phyloP scores from a whole-genome alignment of 345 rosid species.

The Rhodomyrtus tomentosa region DNA sequence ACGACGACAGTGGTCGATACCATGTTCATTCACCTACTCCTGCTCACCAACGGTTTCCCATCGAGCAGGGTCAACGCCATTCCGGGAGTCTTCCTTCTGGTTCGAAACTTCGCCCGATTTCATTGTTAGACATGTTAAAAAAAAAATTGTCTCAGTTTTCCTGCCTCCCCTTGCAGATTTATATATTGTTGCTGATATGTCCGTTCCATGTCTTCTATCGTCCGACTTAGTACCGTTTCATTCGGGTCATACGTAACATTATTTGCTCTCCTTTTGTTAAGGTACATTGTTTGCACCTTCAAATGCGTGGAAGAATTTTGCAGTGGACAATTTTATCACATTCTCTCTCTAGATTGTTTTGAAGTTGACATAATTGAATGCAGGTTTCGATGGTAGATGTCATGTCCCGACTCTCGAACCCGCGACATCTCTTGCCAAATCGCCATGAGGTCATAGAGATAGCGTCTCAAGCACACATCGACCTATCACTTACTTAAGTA shows the following conservation, averaged over 20 bases:
- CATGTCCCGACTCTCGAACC: no score
- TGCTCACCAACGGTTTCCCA: conserved; percentile 46
- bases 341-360: background rate
- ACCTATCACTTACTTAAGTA: no score
- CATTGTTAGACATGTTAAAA: background rate
- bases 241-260: conserved; percentile 71
- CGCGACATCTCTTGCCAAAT: no score
- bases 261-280: conserved; percentile 77
- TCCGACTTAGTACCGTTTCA: conserved; percentile 71
- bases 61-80: conserved; percentile 58
- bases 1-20: conserved; percentile 82
- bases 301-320: background rate
- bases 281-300: conserved; percentile 17
- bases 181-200: conserved; percentile 46
- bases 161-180: conserved; percentile 25
- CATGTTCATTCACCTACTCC: conserved; percentile 73
- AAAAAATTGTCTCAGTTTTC: background rate
- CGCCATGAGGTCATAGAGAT: no score
- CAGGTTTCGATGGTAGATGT: conserved; percentile 93
- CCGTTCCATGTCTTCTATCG: conserved; percentile 78
- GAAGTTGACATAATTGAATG: background rate
- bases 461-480: no score
- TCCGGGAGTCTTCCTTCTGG: conserved; percentile 77
- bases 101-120: conserved; percentile 4
- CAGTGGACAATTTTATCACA: background rate